These are phyloP conservation scores for Lentinula raphanica DNA, from an alignment of 768 basidiomycete genomes.

Conservation along the genomic window DNA sequence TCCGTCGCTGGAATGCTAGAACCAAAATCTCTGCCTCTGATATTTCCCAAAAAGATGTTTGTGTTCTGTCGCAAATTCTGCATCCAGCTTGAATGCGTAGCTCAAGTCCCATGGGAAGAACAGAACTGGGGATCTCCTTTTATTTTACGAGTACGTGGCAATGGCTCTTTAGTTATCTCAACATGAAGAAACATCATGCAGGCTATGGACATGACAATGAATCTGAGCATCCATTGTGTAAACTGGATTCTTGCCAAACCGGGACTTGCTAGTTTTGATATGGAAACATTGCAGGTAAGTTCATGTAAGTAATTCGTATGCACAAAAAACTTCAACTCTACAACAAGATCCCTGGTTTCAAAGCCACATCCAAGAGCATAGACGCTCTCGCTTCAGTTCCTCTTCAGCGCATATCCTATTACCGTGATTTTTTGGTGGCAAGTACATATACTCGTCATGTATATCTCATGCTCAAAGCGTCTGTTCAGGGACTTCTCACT, in stretches of 20 bases:
- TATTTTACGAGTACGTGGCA: conserved; percentile 1
- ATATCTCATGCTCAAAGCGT: neutral
- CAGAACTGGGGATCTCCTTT: conserved; percentile 9
- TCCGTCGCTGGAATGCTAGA: neutral
- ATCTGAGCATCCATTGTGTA: conserved; percentile 7
- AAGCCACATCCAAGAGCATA: neutral
- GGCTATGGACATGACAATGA: conserved; percentile 6
- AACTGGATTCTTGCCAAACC: neutral
- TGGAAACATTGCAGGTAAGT: neutral
- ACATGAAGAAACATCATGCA: neutral
- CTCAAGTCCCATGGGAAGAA: conserved; percentile 4
- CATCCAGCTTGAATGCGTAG: conserved; percentile 5
- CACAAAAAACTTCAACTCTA: neutral
- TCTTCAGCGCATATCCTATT: neutral
- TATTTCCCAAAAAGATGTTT: conserved; percentile 8
- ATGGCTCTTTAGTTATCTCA: neutral
- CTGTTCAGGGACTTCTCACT: neutral
- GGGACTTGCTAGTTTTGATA: neutral
- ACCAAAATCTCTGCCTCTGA: neutral
- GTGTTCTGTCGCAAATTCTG: conserved; percentile 7
- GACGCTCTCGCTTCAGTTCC: neutral
- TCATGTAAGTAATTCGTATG: neutral
- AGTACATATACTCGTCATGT: neutral
- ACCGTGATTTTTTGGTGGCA: neutral
- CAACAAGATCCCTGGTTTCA: neutral